Conservation (phyloP, 257 asterid genomes). For the Petunia axillaris region DNA sequence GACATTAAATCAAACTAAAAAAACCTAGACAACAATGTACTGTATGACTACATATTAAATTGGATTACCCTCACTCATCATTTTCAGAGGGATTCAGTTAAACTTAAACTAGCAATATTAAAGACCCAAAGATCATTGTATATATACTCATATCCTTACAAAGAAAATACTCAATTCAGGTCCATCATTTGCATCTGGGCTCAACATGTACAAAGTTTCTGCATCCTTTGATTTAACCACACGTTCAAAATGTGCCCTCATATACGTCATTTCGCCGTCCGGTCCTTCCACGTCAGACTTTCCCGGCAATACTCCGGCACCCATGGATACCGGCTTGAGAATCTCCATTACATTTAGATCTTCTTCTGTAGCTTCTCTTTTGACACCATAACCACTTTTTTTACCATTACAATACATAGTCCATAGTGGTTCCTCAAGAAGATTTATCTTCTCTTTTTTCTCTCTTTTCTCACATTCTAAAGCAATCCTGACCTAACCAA, state of each 20-base stretch:
- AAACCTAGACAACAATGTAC: too few relatives aligned
- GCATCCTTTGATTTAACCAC: slow-evolving; percentile 83
- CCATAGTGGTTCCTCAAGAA: slow-evolving; percentile 80
- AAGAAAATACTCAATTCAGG: slow-evolving; percentile 96
- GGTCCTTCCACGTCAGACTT: slow-evolving; percentile 63
- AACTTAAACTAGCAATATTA: background rate
- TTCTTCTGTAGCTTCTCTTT: slow-evolving; percentile 69
- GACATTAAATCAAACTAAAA: too few relatives aligned
- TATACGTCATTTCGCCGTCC: slow-evolving; percentile 78
- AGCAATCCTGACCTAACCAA: slow-evolving; percentile 35
- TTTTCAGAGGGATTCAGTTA: slow-evolving; percentile 15
- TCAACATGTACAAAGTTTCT: slow-evolving; percentile 82
- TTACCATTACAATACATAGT: slow-evolving; percentile 84
- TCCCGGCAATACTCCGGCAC: slow-evolving; percentile 87
- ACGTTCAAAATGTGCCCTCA: slow-evolving; percentile 81
- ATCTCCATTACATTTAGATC: slow-evolving; percentile 84
- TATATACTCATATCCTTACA: slow-evolving; percentile 53
- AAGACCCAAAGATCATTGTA: slow-evolving; percentile 15
- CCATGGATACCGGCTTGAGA: slow-evolving; percentile 81
- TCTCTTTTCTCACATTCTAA: slow-evolving; percentile 50
- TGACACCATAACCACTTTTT: slow-evolving; percentile 69
- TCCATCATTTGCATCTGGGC: slow-evolving; percentile 82
- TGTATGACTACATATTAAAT: background rate
- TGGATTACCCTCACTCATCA: slow-evolving; percentile 7
- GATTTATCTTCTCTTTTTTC: slow-evolving; percentile 40